Percentiles rank a stretch among this genome's conserved stretches.
phyloP scores from a whole-genome alignment of 148 eudicot genomes.

The Arctostaphylos glauca region DNA sequence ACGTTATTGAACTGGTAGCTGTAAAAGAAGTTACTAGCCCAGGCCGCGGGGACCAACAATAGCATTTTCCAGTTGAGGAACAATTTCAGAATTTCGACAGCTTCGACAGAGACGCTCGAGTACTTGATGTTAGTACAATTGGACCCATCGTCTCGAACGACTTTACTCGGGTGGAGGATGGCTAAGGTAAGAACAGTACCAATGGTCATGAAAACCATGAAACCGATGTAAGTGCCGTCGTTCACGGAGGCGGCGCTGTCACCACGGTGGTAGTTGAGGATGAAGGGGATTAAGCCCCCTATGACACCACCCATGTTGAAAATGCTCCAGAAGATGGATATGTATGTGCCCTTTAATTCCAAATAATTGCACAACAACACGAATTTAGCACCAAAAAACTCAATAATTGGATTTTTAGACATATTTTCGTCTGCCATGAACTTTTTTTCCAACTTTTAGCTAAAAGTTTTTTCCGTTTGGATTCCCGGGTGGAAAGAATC shows the following conservation, averaged over 20 bases:
- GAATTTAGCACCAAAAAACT: too few relatives aligned
- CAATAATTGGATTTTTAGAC: too few relatives aligned
- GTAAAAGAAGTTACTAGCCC: constrained; percentile 92
- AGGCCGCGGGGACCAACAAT: constrained; percentile 66
- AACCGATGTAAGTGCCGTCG: constrained; percentile 90
- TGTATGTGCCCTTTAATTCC: constrained; percentile 48
- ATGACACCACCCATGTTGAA: constrained; percentile 93
- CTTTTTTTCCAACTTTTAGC: too few relatives aligned
- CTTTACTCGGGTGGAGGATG: constrained; percentile 67
- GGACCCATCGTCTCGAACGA: constrained; percentile 78
- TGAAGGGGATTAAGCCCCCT: constrained; percentile 82
- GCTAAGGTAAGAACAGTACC: constrained; percentile 34
- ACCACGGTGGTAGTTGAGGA: constrained; percentile 54
- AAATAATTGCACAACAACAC: too few relatives aligned
- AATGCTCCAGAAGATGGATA: constrained; percentile 82
- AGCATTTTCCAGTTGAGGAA: constrained; percentile 90
- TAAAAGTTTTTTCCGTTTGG: too few relatives aligned
- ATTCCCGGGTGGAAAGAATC: too few relatives aligned
- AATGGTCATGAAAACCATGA: constrained; percentile 80
- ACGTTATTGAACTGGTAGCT: constrained; percentile 92
- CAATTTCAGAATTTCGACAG: constrained; percentile 53
- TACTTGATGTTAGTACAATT: constrained; percentile 64
- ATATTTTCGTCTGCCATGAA: too few relatives aligned
- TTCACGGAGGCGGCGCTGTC: constrained; percentile 63
- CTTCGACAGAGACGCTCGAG: constrained; percentile 58